Conservation (phyloP, 306 rosid species). For the Ormosia emarginata region DNA sequence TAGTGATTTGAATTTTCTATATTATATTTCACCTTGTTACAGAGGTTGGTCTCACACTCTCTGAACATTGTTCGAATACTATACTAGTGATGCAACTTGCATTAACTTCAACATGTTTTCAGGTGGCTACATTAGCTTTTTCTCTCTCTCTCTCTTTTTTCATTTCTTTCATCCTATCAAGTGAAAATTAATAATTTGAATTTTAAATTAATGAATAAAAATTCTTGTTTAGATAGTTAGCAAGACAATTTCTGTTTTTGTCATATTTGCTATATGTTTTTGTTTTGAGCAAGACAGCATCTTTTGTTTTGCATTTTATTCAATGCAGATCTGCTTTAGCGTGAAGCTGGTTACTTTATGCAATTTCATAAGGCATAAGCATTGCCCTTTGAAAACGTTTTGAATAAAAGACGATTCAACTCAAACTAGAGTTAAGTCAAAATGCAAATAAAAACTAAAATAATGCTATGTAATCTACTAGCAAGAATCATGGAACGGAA, state of each 20-base stretch:
- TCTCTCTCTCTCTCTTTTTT: not conserved
- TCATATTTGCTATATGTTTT: not conserved
- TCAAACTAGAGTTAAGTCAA: no score
- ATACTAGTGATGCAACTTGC: conserved; percentile 19
- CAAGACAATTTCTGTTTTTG: not conserved
- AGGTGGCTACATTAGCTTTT: conserved; percentile 1
- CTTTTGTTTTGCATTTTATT: not conserved
- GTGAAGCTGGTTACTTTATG: not conserved
- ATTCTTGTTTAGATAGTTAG: not conserved
- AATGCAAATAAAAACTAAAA: no score
- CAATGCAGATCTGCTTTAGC: not conserved
- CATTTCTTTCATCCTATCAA: not conserved
- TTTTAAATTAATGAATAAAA: not conserved
- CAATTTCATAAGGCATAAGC: not conserved
- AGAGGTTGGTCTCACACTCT: conserved; percentile 30
- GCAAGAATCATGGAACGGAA: no score
- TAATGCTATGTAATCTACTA: no score
- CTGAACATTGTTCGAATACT: conserved; percentile 7
- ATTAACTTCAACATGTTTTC: conserved; percentile 16
- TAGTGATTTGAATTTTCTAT: not conserved
- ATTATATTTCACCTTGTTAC: conserved; percentile 24
- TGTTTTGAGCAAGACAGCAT: not conserved
- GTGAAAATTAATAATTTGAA: not conserved
- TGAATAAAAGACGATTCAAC: no score
- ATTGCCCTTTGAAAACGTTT: no score